These are phyloP conservation scores for Picochlorum sp. DNA, from an alignment of 139 green algal genomes.

Conservation along the genomic window DNA sequence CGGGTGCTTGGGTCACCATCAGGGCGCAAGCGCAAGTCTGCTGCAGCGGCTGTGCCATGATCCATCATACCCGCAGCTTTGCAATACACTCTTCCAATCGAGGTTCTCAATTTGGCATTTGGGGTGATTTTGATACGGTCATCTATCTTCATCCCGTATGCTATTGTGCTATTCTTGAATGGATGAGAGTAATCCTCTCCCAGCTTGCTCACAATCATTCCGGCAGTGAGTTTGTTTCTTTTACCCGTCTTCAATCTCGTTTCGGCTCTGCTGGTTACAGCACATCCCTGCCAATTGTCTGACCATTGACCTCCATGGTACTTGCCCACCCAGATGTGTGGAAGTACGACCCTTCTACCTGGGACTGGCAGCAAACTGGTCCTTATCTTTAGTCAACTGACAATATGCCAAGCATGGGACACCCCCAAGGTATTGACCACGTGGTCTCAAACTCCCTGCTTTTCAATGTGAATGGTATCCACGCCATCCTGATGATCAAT, in stretches of 20 bases:
- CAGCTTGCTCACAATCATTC: conserved; percentile 32
- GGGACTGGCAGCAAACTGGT: conserved; percentile 37
- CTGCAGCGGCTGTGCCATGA: conserved; percentile 20
- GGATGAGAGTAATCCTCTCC: conserved; percentile 37
- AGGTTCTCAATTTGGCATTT: conserved; percentile 29
- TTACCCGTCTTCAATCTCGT: conserved; percentile 37
- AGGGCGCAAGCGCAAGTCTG: conserved; percentile 25
- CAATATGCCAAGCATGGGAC: conserved; percentile 24
- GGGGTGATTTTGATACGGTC: conserved; percentile 32
- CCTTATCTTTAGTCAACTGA: conserved; percentile 76
- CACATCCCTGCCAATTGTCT: conserved; percentile 57
- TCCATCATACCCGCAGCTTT: conserved; percentile 18
- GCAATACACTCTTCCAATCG: conserved; percentile 23
- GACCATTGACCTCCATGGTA: conserved; percentile 45
- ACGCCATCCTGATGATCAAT: conserved; percentile 70
- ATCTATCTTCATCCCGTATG: conserved; percentile 45
- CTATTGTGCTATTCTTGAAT: conserved; percentile 22
- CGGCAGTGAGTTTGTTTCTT: conserved; percentile 31
- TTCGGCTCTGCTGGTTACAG: conserved; percentile 57
- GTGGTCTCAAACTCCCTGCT: conserved; percentile 34
- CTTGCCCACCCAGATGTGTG: conserved; percentile 40
- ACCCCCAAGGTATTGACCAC: conserved; percentile 31
- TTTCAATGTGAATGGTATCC: conserved; percentile 59
- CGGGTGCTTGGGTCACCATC: conserved; percentile 37
- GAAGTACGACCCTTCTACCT: conserved; percentile 43